A percentile compares a stretch with the other conserved stretches of the same genome.
Conservation (phyloP, 2,329 filamentous ascomycete species). For the Aspergillus brasiliensis region DNA sequence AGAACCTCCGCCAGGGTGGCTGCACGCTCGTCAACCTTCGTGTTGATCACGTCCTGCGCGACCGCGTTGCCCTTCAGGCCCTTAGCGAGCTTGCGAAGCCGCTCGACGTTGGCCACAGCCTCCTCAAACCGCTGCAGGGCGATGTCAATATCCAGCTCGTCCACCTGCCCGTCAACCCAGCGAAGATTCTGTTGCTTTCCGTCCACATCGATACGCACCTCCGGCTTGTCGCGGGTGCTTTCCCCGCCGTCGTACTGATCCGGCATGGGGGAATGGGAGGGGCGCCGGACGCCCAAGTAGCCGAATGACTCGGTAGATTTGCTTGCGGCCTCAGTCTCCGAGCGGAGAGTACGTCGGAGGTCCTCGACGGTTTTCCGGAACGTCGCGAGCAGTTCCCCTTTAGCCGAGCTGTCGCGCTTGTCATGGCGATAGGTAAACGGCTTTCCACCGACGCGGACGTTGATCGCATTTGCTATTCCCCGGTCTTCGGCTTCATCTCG, state of each 20-base stretch:
- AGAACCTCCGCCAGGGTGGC: conserved; percentile 74
- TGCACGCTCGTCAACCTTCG: conserved; percentile 86
- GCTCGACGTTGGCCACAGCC: conserved; percentile 81
- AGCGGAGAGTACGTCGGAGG: conserved; percentile 78
- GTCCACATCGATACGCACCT: conserved; percentile 89
- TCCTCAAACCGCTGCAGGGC: conserved; percentile 86
- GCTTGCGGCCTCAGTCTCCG: conserved; percentile 83
- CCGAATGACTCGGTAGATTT: conserved; percentile 83
- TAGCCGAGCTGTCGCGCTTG: conserved; percentile 75
- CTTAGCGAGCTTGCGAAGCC: conserved; percentile 75
- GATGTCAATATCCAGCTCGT: conserved; percentile 94
- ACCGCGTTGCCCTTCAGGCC: conserved; percentile 81
- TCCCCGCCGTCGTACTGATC: conserved; percentile 78
- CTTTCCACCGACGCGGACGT: conserved; percentile 84
- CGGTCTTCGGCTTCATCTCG: conserved; percentile 54
- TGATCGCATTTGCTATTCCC: conserved; percentile 78
- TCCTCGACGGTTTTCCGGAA: conserved; percentile 93
- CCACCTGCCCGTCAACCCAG: conserved; percentile 93
- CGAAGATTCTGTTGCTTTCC: conserved; percentile 94
- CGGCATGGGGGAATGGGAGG: conserved; percentile 70
- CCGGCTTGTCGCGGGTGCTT: conserved; percentile 69
- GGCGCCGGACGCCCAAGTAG: conserved; percentile 78
- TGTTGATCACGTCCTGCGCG: conserved; percentile 88
- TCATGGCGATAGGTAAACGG: conserved; percentile 94
- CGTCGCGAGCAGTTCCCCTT: conserved; percentile 77